Evolutionary conservation across 306 rosid species (phyloP), one percentile per base, ranked within the genome.

Genomic region (Begonia fuchsioides): DNA sequence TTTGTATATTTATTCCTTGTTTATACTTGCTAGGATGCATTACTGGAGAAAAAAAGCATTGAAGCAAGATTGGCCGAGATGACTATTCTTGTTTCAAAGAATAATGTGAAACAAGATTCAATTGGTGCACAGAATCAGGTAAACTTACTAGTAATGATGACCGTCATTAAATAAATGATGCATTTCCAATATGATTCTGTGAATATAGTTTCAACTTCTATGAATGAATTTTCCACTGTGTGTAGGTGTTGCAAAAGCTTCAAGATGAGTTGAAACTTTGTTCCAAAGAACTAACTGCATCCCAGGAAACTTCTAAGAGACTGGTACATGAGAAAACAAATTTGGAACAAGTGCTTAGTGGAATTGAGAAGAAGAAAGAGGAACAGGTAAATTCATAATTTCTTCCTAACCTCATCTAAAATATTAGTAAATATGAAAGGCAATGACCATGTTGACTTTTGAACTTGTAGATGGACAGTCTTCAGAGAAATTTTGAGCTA

Each of bases 191-290:
- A 26, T 26, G 35, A 26, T 26, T 8, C 35, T 5, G 8, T 26
- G 35, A 26, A 5, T 26, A 26, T 26, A n/a, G 35, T 0, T 26
- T 4, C 5, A 8, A 26, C 35, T 26, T 26, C 35, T 26, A 26
- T 26, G 35, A 5, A 26, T 26, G 5, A 26, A 26, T 26, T 26
- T 26, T 26, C 7, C 35, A 15, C 52, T 32, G 35, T 48, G 11
- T 46, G 56, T 54, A 81, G 85, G 74, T 63, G 39, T 55, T 76
- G 39, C 70, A 57, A 32, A 85, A 79, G 59, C 83, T 79, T 52
- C 79, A 82, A 57, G 84, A 82, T 11, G 98, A 85, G 64, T 60
- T 82, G 58, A 79, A 80, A 63, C 61, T 73, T 59, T 52, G 60
- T 52, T 70, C 59, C 52, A 79, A 75, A 17, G 79, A 90, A 71